phyloP scores from a whole-genome alignment of 805 yeast species.

The Teunomyces stri region DNA sequence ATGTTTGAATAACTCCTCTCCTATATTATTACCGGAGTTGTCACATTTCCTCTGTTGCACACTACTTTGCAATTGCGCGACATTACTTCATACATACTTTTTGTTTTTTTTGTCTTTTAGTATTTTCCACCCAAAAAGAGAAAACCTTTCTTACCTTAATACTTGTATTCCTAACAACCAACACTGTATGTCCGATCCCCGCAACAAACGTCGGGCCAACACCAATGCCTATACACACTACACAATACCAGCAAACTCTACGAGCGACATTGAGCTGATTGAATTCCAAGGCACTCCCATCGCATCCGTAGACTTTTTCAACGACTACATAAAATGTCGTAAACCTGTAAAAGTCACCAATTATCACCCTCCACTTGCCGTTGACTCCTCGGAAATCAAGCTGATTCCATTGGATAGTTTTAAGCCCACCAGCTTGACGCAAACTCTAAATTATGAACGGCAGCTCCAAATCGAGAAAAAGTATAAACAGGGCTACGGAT shows the following conservation, averaged over 20 bases:
- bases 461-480: conserved; percentile 58
- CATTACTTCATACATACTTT: neutral
- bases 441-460: conserved; percentile 34
- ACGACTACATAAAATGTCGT: conserved; percentile 37
- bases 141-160: neutral
- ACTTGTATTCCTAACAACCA: neutral
- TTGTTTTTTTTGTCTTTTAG: neutral
- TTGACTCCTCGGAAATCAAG: neutral
- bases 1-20: neutral
- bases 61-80: neutral
- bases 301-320: conserved; percentile 28
- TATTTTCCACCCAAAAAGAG: neutral
- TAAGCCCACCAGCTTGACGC: conserved; percentile 23
- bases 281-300: neutral
- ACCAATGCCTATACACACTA: neutral
- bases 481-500: conserved; percentile 63
- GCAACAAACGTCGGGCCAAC: neutral
- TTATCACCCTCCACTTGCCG: neutral
- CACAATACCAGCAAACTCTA: neutral
- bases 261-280: neutral
- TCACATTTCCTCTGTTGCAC: neutral
- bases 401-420: conserved; percentile 5
- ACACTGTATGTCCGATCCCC: neutral
- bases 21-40: neutral
- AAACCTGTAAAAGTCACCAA: conserved; percentile 48